These are phyloP conservation scores for Aspergillus fijiensis DNA, from an alignment of 2,329 filamentous ascomycete genomes.

Conservation along the genomic window DNA sequence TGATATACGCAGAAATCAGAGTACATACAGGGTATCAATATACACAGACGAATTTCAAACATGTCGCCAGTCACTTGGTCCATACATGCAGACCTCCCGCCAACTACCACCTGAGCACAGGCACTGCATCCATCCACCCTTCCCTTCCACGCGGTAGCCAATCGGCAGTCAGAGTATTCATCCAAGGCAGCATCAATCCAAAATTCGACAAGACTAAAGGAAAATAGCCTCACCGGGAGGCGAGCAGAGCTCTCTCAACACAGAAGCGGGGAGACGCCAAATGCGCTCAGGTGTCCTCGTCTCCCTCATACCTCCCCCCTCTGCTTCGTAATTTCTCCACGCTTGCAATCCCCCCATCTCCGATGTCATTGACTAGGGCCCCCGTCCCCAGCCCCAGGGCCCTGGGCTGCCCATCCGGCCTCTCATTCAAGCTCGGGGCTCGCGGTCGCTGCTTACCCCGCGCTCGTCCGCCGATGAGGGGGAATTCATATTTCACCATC, in stretches of 20 bases:
- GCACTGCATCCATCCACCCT: neutral
- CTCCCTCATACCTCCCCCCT: slow-evolving; percentile 10
- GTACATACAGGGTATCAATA: slow-evolving; percentile 20
- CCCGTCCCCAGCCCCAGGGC: slow-evolving; percentile 29
- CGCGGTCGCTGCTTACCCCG: slow-evolving; percentile 59
- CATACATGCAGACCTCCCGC: neutral
- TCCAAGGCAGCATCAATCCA: slow-evolving; percentile 3
- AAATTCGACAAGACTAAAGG: neutral
- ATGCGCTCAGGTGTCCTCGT: neutral
- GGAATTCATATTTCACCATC: slow-evolving; percentile 58
- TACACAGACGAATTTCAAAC: neutral
- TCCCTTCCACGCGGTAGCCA: neutral
- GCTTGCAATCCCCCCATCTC: slow-evolving; percentile 3
- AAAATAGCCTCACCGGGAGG: slow-evolving; percentile 12
- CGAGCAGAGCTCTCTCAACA: neutral
- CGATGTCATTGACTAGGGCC: neutral
- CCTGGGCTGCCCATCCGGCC: slow-evolving; percentile 50
- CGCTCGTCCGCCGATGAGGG: slow-evolving; percentile 60
- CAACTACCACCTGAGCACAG: neutral
- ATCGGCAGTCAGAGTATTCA: neutral
- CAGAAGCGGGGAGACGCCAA: neutral
- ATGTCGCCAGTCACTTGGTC: neutral
- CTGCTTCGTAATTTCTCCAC: slow-evolving; percentile 5
- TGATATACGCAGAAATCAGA: neutral
- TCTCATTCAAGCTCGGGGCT: slow-evolving; percentile 61